Conservation (phyloP, 352 stramenopile genomes). For the Globisporangium alternatum region DNA sequence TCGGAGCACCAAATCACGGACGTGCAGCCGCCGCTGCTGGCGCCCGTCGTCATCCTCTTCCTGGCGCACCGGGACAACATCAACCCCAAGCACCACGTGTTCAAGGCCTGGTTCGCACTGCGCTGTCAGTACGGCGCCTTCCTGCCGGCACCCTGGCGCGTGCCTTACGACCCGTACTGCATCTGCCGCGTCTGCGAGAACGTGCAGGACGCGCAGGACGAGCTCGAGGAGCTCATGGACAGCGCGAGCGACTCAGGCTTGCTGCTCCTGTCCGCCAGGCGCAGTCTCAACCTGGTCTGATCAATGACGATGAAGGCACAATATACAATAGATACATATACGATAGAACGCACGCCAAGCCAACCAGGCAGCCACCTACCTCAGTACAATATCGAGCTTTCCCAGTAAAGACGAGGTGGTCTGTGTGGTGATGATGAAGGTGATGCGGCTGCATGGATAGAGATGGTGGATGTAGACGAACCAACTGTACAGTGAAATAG, state of each 20-base stretch:
- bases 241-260: neutral
- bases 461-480: neutral
- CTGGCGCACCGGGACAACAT: constrained; percentile 67
- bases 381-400: neutral
- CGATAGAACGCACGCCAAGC: neutral
- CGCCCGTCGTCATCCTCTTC: constrained; percentile 56
- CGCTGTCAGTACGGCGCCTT: constrained; percentile 55
- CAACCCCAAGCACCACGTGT: constrained; percentile 45
- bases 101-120: constrained; percentile 62
- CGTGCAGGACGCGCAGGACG: constrained; percentile 25
- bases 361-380: neutral
- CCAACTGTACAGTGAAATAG: constrained; percentile 1
- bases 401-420: neutral
- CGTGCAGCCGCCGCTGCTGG: constrained; percentile 43
- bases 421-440: too few relatives aligned
- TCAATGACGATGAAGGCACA: constrained; percentile 1
- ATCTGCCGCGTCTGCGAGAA: constrained; percentile 60
- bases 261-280: neutral
- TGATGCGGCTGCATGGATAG: neutral
- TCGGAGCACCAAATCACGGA: constrained; percentile 42
- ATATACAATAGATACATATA: constrained; percentile 3
- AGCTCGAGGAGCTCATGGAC: constrained; percentile 12
- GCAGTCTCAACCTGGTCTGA: constrained; percentile 10
- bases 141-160: constrained; percentile 45
- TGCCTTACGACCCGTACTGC: constrained; percentile 52